Evolutionary conservation across 495 filamentous ascomycete genomes (phyloP), one percentile per base, ranked within the genome.

Genomic region (Aspergillus olivimuriae): DNA sequence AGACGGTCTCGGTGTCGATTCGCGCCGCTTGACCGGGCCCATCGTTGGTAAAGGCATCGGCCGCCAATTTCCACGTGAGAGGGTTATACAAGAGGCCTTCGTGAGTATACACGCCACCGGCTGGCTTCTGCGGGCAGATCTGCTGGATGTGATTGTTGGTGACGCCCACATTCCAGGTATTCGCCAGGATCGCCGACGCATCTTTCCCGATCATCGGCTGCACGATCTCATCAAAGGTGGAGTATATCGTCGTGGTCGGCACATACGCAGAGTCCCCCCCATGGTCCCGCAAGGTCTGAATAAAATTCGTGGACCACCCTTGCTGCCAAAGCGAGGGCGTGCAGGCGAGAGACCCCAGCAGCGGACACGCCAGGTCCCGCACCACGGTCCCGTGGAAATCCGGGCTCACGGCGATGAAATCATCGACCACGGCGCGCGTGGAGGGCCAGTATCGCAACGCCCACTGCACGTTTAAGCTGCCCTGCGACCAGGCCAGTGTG

Each of bases 391-490:
- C 72, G 45, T 70, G 69, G 48, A 69, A 74, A 44, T 74, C 70
- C 1, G 65, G 60, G 8, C 62, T 67, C 35, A 74, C 58, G 34
- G 63, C 58, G 28, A 77, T 61, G 43, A 68, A 62, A 40, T 76
- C 65, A 16, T 51, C 56, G 2, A 66, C 60, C 3, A 50, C 50
- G 18, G 9, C 16, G 3, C 59, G 53, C 0, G 69, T 66, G 2
- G 64, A 68, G 1, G 69, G 72, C 73, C 71, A 78, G 62, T 76
- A 77, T 47, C 75, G 74, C 44, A 70, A 57, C 8, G 63, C 68
- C 73, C 72, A 76, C 48, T 77, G 72, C 1, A 61, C 58, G 40
- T 68, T 46, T 12, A 77, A 49, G 26, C 54, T 60, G 14, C 73
- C 73, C 52, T 77, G 71, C 2, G 66, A 72, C 72, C 74, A 77